A percentile compares a stretch with the other conserved stretches of the same genome.
Evolutionary conservation across 2,329 filamentous ascomycete genomes (phyloP).

Genomic region (Fusarium metavorans): DNA sequence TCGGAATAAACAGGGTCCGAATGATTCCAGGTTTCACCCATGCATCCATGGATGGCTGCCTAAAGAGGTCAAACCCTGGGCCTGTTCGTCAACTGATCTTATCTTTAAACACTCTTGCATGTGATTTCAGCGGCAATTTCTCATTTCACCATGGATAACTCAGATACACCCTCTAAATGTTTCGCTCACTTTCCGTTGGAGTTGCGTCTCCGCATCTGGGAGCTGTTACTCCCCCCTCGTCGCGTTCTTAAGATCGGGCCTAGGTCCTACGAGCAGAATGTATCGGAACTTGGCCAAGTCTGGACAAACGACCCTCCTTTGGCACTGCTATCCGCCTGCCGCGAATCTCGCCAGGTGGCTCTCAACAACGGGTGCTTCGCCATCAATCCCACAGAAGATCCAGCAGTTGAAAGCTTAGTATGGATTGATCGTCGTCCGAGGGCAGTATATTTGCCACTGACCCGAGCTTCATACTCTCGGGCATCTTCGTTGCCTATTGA

Average conservation of each 20-base stretch:
- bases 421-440: not conserved
- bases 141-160: not conserved
- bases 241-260: not conserved
- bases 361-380: not conserved
- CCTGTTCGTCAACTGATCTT: not conserved
- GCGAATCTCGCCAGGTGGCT: not conserved
- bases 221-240: not conserved
- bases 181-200: slow-evolving; percentile 2
- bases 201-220: slow-evolving; percentile 12
- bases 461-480: not conserved
- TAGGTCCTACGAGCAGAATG: not conserved
- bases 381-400: not conserved
- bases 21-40: not conserved
- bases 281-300: not conserved
- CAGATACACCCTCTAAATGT: not conserved
- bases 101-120: not conserved
- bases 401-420: not conserved
- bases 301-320: not conserved
- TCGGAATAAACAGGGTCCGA: not conserved
- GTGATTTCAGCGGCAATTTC: not conserved
- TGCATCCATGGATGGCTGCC: not conserved
- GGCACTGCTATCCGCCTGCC: not conserved
- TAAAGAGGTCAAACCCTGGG: not conserved
- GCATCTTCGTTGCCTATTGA: not conserved
- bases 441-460: not conserved